Base-by-base conservation (phyloP, 208 protist species). In the Leishmania amazonensis region DNA sequence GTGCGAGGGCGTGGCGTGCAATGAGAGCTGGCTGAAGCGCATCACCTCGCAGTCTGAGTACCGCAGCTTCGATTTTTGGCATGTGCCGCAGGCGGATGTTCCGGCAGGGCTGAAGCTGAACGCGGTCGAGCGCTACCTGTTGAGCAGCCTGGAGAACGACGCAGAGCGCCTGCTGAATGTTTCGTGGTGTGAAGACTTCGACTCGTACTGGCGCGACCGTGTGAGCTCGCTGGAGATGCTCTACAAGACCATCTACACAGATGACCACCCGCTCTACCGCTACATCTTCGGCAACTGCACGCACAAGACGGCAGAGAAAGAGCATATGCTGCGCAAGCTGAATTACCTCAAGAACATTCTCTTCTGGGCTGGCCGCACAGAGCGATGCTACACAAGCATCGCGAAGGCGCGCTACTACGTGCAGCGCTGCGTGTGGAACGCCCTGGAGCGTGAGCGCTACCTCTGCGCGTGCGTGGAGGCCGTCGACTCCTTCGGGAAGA, bases 391-490 rank as follows among this genome's bases (percentile, higher is more conserved):
- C 88, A 95, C 92, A 57, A 83, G 90, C 67, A 96, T 98, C 82
- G 82, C 81, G 47, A 97, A 97, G 87, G 88, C 91, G 7, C 88
- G 94, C 78, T 98, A 90, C 80, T 79, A 87, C 62, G 85, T 97
- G 65, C 95, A 98, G 87, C 93, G 95, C 75, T 87, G 86, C 47
- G 90, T 98, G 38, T 97, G 89, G 88, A 96, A 98, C 78, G 88
- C 93, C n/a, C 80, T 98, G 45, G 95, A 98, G 90, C 93, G 95
- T 35, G 93, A 98, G 85, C 92, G 93, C 64, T 96, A 95, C 80
- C 84, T 98, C 31, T 90, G 87, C 62, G 95, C 89, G 24, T 98
- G 95, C 72, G 90, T 95, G 42, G 92, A 96, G 76, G 83, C 85
- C n/a, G 90, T 97, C 2, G 95, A 98, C 70, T 85, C 83, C 8